These are phyloP conservation scores for Cladobotryum mycophilum DNA, from an alignment of 2,329 filamentous ascomycete species.

Conservation along the genomic window DNA sequence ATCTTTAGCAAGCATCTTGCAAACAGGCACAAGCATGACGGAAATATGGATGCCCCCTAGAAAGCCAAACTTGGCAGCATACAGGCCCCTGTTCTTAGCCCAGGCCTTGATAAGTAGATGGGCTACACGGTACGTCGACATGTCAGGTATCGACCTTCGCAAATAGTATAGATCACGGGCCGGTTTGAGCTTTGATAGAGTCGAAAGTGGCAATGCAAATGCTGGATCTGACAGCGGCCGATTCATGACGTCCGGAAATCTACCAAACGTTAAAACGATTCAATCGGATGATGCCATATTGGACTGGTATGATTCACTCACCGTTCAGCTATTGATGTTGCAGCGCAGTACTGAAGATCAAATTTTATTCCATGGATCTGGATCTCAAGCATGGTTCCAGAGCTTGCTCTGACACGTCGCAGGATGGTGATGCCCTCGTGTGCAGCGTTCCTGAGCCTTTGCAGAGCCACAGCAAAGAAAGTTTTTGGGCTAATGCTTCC, in stretches of 20 bases:
- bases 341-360: constrained; percentile 62
- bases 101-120: constrained; percentile 56
- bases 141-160: constrained; percentile 52
- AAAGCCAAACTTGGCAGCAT: constrained; percentile 59
- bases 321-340: constrained; percentile 47
- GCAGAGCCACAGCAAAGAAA: constrained; percentile 54
- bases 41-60: constrained; percentile 60
- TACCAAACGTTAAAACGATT: constrained; percentile 10
- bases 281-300: too few species aligned
- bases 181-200: constrained; percentile 57
- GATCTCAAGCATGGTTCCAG: constrained; percentile 59
- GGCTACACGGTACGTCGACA: constrained; percentile 50
- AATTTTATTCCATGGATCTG: constrained; percentile 51
- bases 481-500: constrained; percentile 53
- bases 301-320: constrained; percentile 14
- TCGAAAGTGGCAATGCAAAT: constrained; percentile 50
- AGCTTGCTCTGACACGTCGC: constrained; percentile 50
- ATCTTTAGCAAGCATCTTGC: constrained; percentile 45
- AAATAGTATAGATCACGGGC: constrained; percentile 57
- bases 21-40: constrained; percentile 53
- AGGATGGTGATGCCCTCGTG: constrained; percentile 42
- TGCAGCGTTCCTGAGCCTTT: constrained; percentile 45
- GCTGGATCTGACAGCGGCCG: constrained; percentile 45
- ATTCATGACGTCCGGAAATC: constrained; percentile 42
- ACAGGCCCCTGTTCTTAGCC: constrained; percentile 56